Evolutionary conservation across 73 alveolate species (phyloP).

Genomic region (Paramecium sonneborni): DNA sequence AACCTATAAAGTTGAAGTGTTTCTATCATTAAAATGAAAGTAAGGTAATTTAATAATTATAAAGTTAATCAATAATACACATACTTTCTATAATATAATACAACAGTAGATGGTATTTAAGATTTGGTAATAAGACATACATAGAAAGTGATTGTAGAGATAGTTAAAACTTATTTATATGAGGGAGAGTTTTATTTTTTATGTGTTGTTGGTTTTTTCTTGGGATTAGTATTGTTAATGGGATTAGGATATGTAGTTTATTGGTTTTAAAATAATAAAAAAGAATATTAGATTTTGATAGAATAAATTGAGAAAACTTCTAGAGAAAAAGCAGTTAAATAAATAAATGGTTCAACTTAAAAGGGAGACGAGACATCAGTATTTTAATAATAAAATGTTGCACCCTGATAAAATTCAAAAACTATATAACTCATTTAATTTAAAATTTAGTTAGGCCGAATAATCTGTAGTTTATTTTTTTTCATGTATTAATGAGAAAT

Average conservation of each 20-base stretch:
- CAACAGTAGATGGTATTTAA: background rate
- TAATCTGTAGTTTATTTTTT: background rate
- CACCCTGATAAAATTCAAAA: background rate
- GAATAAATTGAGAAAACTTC: background rate
- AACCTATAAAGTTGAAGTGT: background rate
- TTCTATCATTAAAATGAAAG: background rate
- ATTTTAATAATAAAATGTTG: background rate
- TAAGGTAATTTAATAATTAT: background rate
- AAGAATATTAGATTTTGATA: background rate
- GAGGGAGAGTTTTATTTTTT: background rate
- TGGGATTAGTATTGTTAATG: background rate
- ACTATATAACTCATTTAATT: conserved; percentile 2
- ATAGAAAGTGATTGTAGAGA: background rate
- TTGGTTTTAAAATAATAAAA: background rate
- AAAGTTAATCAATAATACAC: background rate
- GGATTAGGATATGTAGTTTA: background rate
- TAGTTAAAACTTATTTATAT: background rate
- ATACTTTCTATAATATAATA: background rate
- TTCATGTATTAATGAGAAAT: conserved; percentile 13
- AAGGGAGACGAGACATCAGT: conserved; percentile 34
- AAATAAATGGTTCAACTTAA: background rate
- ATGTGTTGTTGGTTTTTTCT: background rate
- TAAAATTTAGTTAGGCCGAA: background rate
- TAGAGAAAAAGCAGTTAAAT: background rate
- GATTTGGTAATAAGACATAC: background rate